Conservation (phyloP, 495 filamentous ascomycete species). For the Pseudomonodictys pantanalensis region DNA sequence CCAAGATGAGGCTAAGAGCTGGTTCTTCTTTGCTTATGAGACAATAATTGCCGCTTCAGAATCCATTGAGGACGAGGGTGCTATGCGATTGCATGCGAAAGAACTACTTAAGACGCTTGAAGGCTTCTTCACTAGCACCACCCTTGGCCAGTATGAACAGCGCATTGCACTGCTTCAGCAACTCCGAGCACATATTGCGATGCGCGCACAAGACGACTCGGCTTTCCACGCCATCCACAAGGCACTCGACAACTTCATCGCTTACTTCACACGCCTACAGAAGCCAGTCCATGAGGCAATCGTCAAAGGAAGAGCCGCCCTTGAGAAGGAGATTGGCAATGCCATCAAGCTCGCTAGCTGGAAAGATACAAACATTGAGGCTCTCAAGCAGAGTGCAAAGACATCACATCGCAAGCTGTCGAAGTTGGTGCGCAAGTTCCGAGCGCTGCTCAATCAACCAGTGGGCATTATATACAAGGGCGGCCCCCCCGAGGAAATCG, state of each 20-base stretch:
- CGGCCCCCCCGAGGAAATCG: constrained; percentile 57
- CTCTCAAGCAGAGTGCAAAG: constrained; percentile 79
- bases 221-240: constrained; percentile 52
- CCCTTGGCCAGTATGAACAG: constrained; percentile 72
- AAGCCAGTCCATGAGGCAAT: constrained; percentile 60
- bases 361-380: constrained; percentile 94
- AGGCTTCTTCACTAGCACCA: constrained; percentile 69
- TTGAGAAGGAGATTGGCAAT: constrained; percentile 86
- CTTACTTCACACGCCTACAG: constrained; percentile 67
- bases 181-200: constrained; percentile 61
- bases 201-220: constrained; percentile 56
- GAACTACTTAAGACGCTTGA: constrained; percentile 69
- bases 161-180: constrained; percentile 70
- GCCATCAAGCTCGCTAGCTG: constrained; percentile 85
- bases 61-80: constrained; percentile 49
- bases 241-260: constrained; percentile 73
- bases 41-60: constrained; percentile 74
- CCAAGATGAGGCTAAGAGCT: constrained; percentile 71
- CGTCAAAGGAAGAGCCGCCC: constrained; percentile 55
- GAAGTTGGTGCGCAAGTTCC: constrained; percentile 84
- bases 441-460: constrained; percentile 68
- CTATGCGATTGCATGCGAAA: constrained; percentile 60
- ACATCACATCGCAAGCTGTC: constrained; percentile 90
- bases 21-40: constrained; percentile 97
- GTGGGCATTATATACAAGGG: constrained; percentile 61